Evolutionary conservation across 108 stramenopile genomes (phyloP), one percentile per base, ranked within the genome.

Genomic region (Aurantiochytrium sp.): DNA sequence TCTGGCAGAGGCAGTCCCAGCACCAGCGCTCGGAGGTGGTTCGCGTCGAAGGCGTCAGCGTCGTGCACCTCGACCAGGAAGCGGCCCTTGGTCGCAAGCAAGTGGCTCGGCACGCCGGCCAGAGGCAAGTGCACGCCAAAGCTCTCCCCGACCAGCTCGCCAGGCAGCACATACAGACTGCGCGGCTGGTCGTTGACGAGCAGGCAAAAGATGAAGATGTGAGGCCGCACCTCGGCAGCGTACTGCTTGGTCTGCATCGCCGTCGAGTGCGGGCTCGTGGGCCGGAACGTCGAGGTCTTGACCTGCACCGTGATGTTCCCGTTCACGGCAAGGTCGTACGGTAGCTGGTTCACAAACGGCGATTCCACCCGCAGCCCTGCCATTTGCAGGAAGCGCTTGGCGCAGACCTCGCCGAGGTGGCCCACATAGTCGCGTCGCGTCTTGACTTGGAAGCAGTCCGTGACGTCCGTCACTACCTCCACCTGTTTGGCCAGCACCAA

Each of bases 341-440:
- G 60, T 6, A 64, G 60, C 60, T 64, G 60, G 60, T 64, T 64
- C n/a, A 94, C 60, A 35, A 35, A 64, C 6, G 60, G 60, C 25
- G n/a, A 59, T 19, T 21, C 35, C 35, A 64, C 60, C 60, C n/a
- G 25, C 29, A 64, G 14, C 18, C 60, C 60, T 8, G 14, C 60
- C 60, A 64, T 64, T 10, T 21, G 60, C 60, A 64, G 35, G 60
- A 64, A 64, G 60, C 60, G 60, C 25, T 10, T 21, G 18, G 35
- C 60, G 35, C n/a, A 16, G 5, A 64, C 35, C 60, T 64, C 60
- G 60, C 60, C 60, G 60, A 64, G 5, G 60, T 64, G 60, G 35
- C 60, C 60, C 25, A 64, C 35, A 35, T 12, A 64, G 35, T 12
- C 60, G 35, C 25, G 29, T 8, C 60, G 60, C 29, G 29, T 12